Base-by-base conservation (phyloP, 2,329 filamentous ascomycete genomes). In the Xylariaceae sp. region DNA sequence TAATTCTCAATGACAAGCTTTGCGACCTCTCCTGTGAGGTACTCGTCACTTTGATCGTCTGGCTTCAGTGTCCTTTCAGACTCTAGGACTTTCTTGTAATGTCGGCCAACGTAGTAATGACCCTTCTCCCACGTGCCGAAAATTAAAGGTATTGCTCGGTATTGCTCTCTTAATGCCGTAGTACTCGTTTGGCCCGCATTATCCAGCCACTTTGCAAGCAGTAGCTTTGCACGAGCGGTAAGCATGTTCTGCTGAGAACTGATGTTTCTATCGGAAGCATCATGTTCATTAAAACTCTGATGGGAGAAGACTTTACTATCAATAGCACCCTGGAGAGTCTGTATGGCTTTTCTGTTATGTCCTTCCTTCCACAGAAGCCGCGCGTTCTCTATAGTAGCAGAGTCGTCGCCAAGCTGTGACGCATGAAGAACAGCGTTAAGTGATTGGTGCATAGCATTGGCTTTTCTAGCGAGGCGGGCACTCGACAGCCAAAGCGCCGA, bases 191-290 rank as follows among this genome's bases (percentile, higher is more conserved):
- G 93, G 4, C 94, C 94, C n/a, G 93, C 90, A 50, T 83, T 87
- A 67, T 97, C 95, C 23, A 97, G 86, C 95, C 95, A 99, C 70
- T 97, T 97, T 10, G 94, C 94, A 21, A 97, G 83, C 29, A 97
- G 79, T 7, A 99, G 79, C 67, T 96, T 87, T 20, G 94, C 92
- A 70, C 91, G 81, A 6, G 86, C 87, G n/a, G 83, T 84, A 37
- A 91, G 73, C 30, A 87, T 73, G 55, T 79, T 83, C 60, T 84
- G 81, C 40, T 84, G 79, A 1, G 72, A 65, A 43, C 77, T 80
- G 15, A 75, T 50, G 43, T 66, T 73, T 54, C 70, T 75, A 55
- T 69, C 71, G 0, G 74, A 73, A 2, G 74, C 74, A 53, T 72
- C 69, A 58, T 63, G 48, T 53, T 72, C 64, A 64, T 65, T 56